Percentiles rank a stretch among this genome's conserved stretches.
phyloP scores from a whole-genome alignment of 2,329 filamentous ascomycete species.

The Aspergillus ochraceus region DNA sequence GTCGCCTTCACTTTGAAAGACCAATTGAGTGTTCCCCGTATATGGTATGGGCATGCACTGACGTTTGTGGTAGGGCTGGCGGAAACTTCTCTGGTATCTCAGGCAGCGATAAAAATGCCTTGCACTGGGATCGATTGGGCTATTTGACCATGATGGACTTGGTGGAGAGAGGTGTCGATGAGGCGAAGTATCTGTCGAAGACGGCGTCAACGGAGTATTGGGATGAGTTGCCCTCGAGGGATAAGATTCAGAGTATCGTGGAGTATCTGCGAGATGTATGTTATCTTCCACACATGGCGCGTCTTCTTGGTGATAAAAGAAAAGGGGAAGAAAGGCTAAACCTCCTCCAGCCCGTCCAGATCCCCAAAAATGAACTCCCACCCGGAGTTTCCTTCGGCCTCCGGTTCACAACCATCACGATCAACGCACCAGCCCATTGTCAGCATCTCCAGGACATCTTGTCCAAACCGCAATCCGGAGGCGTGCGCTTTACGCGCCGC shows the following conservation, averaged over 20 bases:
- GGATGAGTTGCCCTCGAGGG: slow-evolving; percentile 40
- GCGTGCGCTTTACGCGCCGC: slow-evolving; percentile 7
- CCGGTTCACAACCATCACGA: slow-evolving; percentile 38
- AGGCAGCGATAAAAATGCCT: slow-evolving; percentile 41
- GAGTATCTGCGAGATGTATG: slow-evolving; percentile 37
- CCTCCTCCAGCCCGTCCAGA: neutral
- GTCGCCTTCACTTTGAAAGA: slow-evolving; percentile 3
- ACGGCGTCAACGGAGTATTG: slow-evolving; percentile 45
- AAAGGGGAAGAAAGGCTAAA: neutral
- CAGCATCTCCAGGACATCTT: slow-evolving; percentile 25
- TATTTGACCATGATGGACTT: slow-evolving; percentile 36
- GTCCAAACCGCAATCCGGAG: slow-evolving; percentile 5
- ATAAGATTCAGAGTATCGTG: slow-evolving; percentile 45
- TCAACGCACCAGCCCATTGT: slow-evolving; percentile 43
- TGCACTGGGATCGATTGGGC: slow-evolving; percentile 45
- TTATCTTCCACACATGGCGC: neutral
- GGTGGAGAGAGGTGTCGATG: slow-evolving; percentile 32
- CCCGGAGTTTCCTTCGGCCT: slow-evolving; percentile 36
- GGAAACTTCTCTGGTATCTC: slow-evolving; percentile 50
- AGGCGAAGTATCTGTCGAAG: slow-evolving; percentile 37
- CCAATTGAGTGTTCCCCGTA: neutral
- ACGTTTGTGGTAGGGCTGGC: slow-evolving; percentile 34
- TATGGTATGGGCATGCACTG: neutral
- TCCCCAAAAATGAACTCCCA: slow-evolving; percentile 10
- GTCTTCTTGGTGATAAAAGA: neutral